Evolutionary conservation across 2,329 filamentous ascomycete genomes (phyloP).

Genomic region (Chaetomiaceae sp.): DNA sequence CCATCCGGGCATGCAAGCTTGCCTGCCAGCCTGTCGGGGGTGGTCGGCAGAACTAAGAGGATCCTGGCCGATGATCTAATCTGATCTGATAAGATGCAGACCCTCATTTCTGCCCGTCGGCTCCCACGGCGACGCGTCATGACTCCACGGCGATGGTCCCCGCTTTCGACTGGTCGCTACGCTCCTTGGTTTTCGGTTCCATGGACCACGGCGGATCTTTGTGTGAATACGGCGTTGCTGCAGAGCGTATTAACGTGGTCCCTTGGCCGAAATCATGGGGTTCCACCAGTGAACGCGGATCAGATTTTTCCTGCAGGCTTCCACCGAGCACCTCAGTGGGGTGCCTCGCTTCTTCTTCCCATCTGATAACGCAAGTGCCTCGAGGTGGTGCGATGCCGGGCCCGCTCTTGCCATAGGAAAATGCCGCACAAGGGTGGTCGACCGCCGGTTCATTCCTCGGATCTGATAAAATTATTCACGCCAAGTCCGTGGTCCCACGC

Average conservation of each 20-base stretch:
- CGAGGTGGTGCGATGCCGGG: slow-evolving; percentile 15
- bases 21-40: too few species aligned
- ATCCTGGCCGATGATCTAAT: too few species aligned
- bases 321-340: neutral
- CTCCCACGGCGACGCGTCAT: too few species aligned
- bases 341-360: slow-evolving; percentile 3
- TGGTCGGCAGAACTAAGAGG: too few species aligned
- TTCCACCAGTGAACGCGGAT: neutral
- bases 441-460: slow-evolving; percentile 7
- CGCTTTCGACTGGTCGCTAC: too few species aligned
- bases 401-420: slow-evolving; percentile 12
- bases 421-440: slow-evolving; percentile 19
- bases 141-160: too few species aligned
- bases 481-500: slow-evolving; percentile 21
- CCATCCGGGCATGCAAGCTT: too few species aligned
- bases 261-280: neutral
- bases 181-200: too few species aligned
- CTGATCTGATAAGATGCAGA: too few species aligned
- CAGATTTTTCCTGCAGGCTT: slow-evolving; percentile 10
- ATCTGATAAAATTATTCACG: slow-evolving; percentile 28
- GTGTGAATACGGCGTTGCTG: neutral
- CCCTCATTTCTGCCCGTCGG: neutral
- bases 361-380: slow-evolving; percentile 23
- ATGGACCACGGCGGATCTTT: too few species aligned
- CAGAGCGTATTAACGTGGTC: neutral